Conservation (phyloP, 2,329 filamentous ascomycete genomes). For the Penicillium verrucosum region DNA sequence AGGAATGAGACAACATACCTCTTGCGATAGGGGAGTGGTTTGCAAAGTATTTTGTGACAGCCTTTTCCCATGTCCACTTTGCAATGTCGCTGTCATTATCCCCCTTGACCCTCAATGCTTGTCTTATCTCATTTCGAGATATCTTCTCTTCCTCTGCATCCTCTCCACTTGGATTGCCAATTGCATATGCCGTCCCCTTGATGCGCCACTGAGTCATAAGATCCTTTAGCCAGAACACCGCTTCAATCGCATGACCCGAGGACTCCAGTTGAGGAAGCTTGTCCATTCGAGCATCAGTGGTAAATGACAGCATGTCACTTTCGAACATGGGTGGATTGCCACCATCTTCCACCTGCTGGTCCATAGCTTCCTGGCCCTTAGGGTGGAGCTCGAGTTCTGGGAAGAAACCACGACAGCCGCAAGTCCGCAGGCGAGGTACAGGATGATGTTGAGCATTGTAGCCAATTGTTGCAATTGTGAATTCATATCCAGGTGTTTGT, state of each 20-base stretch:
- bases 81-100: slow-evolving; percentile 24
- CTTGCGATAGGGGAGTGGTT: slow-evolving; percentile 80
- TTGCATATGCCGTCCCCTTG: slow-evolving; percentile 69
- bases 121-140: slow-evolving; percentile 58
- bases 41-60: slow-evolving; percentile 84
- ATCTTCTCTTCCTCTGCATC: slow-evolving; percentile 45
- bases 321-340: slow-evolving; percentile 67
- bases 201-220: slow-evolving; percentile 79
- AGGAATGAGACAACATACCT: slow-evolving; percentile 43
- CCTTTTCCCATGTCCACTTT: slow-evolving; percentile 73
- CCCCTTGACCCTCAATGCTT: slow-evolving; percentile 47
- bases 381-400: slow-evolving; percentile 63
- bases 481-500: slow-evolving; percentile 23
- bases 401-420: slow-evolving; percentile 84
- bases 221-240: slow-evolving; percentile 74
- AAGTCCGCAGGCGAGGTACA: slow-evolving; percentile 52
- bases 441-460: slow-evolving; percentile 15
- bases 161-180: slow-evolving; percentile 66
- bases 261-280: slow-evolving; percentile 71
- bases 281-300: slow-evolving; percentile 83
- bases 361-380: slow-evolving; percentile 66
- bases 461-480: slow-evolving; percentile 29
- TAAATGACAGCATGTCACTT: slow-evolving; percentile 77
- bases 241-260: slow-evolving; percentile 72
- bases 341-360: slow-evolving; percentile 29